A percentile compares a stretch with the other conserved stretches of the same genome.
Evolutionary conservation across 805 yeast genomes (phyloP).

Genomic region (Zygoascus bituminiphila): DNA sequence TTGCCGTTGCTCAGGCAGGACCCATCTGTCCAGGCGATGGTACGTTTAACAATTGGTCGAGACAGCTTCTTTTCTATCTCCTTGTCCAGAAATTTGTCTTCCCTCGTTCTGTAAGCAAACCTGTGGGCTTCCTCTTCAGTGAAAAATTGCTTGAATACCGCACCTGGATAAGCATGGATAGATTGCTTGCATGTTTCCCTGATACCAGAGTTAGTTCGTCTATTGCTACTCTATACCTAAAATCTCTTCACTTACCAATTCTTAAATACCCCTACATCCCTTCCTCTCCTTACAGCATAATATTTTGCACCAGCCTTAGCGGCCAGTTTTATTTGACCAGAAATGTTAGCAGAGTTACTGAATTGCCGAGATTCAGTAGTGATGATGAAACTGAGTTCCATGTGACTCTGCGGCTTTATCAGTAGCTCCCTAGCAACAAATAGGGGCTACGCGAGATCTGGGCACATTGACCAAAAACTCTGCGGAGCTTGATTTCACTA

Average conservation of each 20-base stretch:
- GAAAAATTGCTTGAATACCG: slow-evolving; percentile 49
- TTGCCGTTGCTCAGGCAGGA: slow-evolving; percentile 58
- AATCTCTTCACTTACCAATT: slow-evolving; percentile 38
- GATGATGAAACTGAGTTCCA: no score
- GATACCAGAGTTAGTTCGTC: no score
- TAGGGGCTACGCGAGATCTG: no score
- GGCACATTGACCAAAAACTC: no score
- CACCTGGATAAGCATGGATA: slow-evolving; percentile 49
- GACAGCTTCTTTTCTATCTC: not conserved
- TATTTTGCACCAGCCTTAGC: slow-evolving; percentile 20
- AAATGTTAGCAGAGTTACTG: no score
- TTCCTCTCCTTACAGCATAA: slow-evolving; percentile 52
- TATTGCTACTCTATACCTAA: not conserved
- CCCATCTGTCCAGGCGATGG: slow-evolving; percentile 63
- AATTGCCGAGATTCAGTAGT: no score
- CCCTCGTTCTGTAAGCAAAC: slow-evolving; percentile 26
- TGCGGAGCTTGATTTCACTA: no score
- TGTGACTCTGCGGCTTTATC: no score
- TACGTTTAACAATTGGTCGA: not conserved
- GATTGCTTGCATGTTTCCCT: slow-evolving; percentile 22
- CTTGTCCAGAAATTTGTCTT: not conserved
- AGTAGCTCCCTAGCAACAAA: no score
- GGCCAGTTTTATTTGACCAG: no score
- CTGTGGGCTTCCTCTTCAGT: slow-evolving; percentile 41
- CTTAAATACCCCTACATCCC: slow-evolving; percentile 46